phyloP scores from a whole-genome alignment of 805 yeast genomes.

The Candida ficus region DNA sequence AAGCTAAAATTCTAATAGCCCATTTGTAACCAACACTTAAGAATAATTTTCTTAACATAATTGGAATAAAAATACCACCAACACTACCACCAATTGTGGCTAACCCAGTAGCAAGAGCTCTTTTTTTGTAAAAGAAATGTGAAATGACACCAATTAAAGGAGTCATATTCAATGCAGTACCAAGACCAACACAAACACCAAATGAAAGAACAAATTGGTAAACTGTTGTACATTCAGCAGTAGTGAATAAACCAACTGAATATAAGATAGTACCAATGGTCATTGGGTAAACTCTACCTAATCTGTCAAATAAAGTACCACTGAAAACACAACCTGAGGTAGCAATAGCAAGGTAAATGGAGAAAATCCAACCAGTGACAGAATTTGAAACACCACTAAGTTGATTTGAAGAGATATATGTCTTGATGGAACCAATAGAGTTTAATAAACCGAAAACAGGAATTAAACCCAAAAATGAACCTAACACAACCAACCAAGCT shows the following conservation, averaged over 20 bases:
- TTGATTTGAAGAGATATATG: conserved; percentile 53
- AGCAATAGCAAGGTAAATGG: conserved; percentile 49
- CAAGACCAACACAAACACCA: conserved; percentile 51
- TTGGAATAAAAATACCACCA: conserved; percentile 56
- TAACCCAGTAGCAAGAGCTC: conserved; percentile 52
- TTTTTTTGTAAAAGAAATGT: conserved; percentile 57
- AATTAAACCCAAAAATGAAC: conserved; percentile 53
- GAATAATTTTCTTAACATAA: conserved; percentile 47
- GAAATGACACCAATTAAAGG: conserved; percentile 58
- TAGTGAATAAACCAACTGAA: conserved; percentile 49
- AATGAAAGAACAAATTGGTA: conserved; percentile 62
- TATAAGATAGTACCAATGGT: conserved; percentile 39
- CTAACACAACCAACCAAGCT: conserved; percentile 56
- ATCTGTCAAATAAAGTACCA: conserved; percentile 59
- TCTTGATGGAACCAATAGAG: conserved; percentile 60
- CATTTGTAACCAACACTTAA: conserved; percentile 48
- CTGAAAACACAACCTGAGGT: conserved; percentile 48
- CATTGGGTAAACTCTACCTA: conserved; percentile 48
- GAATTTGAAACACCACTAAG: conserved; percentile 43
- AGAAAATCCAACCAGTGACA: conserved; percentile 58
- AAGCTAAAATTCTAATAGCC: conserved; percentile 53
- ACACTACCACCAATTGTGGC: conserved; percentile 51
- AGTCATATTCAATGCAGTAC: conserved; percentile 54
- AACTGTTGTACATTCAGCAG: conserved; percentile 46
- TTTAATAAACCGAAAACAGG: conserved; percentile 58